Conservation (phyloP, 805 yeast species). For the Cephaloascus albidus region DNA sequence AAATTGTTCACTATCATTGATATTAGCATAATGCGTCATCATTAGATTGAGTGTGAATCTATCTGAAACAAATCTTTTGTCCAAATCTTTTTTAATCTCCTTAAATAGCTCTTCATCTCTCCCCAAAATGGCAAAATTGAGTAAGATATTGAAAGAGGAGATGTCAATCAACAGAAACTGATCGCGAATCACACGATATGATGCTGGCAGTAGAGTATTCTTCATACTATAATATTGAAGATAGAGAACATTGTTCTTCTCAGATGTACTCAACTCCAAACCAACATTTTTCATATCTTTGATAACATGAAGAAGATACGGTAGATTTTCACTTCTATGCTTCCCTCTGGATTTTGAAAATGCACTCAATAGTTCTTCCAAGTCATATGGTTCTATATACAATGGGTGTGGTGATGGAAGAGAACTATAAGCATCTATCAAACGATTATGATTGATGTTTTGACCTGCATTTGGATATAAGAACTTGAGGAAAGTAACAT, state of each 20-base stretch:
- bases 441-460: background rate
- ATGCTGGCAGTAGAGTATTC: background rate
- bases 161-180: conserved; percentile 2
- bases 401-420: conserved; percentile 22
- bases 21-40: background rate
- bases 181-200: too few relatives aligned
- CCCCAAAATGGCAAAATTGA: conserved; percentile 12
- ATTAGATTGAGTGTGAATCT: background rate
- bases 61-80: background rate
- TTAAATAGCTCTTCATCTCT: conserved; percentile 6
- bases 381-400: conserved; percentile 14
- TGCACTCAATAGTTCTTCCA: conserved; percentile 16
- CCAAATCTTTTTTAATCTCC: conserved; percentile 9
- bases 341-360: conserved; percentile 5
- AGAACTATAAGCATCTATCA: conserved; percentile 11
- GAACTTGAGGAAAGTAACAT: conserved; percentile 10
- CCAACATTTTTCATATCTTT: conserved; percentile 11
- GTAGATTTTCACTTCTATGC: conserved; percentile 5
- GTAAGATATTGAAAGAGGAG: conserved; percentile 14
- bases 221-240: conserved; percentile 2
- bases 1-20: background rate
- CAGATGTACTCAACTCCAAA: conserved; percentile 17
- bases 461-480: conserved; percentile 4
- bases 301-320: background rate
- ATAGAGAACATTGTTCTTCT: conserved; percentile 12